Evolutionary conservation across 108 stramenopile species (phyloP), one percentile per base, ranked within the genome.

Genomic region (Skeletonema potamos): DNA sequence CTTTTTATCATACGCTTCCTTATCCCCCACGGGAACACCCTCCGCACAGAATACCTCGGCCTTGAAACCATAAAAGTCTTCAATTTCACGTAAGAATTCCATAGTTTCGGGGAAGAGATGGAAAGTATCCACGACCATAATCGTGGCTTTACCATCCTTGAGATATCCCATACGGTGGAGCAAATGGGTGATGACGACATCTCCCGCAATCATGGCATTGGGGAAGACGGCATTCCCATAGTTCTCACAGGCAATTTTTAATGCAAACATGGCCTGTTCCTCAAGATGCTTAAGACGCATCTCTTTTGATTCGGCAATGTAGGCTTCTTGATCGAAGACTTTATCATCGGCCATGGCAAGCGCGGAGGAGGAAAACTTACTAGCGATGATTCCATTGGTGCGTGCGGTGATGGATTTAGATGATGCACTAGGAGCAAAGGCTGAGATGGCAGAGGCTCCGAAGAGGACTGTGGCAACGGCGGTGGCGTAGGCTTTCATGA

Each of bases 41-140:
- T 95, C 93, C 46, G 89, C 95, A 76, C 96, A 96, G 86, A 92
- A 90, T 20, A 92, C 85, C 68, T 95, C 92, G 43, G 96, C 93
- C 89, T 97, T 96, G 93, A 98, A 98, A 41, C 88, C 89, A 74
- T 98, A 98, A 69, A 82, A 68, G 3, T 82, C 84, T 78, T 98
- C 97, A 41, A 98, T 71, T 55, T 92, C 82, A 20, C 69, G 60
- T 18, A 96, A 65, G 73, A 94, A 94, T 37, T 93, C 92, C 89
- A 97, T 85, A 22, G 96, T 95, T 73, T 97, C 96, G 29, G 96
- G 96, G 87, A 98, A 98, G 32, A 98, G 88, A 73, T 96, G 95
- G 86, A 93, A 98, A 41, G 98, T 98, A 76, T 98, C 98, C 59
- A 98, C 96, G 33, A 87, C 85, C 92, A 96, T 92, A 70, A 96